These are phyloP conservation scores for Schizophyllum commune DNA, from an alignment of 1,284 basidiomycete genomes.

Conservation along the genomic window DNA sequence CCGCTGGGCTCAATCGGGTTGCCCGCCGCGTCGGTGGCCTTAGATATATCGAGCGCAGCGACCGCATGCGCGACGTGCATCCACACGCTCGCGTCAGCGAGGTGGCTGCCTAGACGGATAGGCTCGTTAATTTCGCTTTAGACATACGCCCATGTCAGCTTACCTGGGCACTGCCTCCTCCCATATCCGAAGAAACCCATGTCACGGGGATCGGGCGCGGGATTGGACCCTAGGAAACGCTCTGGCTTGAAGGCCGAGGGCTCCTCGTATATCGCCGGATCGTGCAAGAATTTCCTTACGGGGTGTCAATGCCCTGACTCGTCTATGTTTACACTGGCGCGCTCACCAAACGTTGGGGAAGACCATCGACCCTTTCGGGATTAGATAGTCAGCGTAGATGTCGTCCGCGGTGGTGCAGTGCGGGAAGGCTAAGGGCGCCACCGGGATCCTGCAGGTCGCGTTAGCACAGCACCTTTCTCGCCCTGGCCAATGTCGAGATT, in stretches of 20 bases:
- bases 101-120: conserved; percentile 23
- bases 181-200: conserved; percentile 16
- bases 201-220: conserved; percentile 21
- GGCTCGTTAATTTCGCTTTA: neutral
- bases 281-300: conserved; percentile 30
- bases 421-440: conserved; percentile 31
- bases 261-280: conserved; percentile 24
- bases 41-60: conserved; percentile 29
- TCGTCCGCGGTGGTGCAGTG: conserved; percentile 37
- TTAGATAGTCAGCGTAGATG: conserved; percentile 26
- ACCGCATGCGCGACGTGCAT: conserved; percentile 33
- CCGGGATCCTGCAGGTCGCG: conserved; percentile 14
- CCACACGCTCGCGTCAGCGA: conserved; percentile 39
- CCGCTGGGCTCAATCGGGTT: conserved; percentile 27
- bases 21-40: conserved; percentile 16
- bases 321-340: neutral
- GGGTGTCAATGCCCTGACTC: neutral
- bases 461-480: neutral
- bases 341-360: conserved; percentile 30
- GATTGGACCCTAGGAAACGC: conserved; percentile 18
- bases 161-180: conserved; percentile 6
- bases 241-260: conserved; percentile 20
- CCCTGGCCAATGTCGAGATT: neutral
- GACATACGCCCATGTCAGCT: neutral
- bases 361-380: conserved; percentile 28